These are phyloP conservation scores for Scenedesmus sp. DNA, from an alignment of 163 green algal genomes.

Conservation along the genomic window DNA sequence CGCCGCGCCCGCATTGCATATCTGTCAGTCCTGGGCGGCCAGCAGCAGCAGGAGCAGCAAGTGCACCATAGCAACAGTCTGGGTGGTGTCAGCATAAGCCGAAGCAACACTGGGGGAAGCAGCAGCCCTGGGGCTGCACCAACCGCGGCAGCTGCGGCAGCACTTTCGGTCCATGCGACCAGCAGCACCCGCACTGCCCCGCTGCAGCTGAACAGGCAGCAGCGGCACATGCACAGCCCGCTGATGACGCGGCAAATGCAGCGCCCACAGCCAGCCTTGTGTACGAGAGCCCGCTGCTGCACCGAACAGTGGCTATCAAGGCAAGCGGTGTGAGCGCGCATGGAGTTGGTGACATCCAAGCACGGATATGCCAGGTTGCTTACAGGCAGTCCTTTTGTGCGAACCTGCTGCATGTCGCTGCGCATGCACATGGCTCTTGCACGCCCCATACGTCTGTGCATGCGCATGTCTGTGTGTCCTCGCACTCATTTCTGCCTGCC, in stretches of 20 bases:
- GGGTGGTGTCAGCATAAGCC: not conserved
- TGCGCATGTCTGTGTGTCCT: no score
- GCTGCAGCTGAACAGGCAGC: not conserved
- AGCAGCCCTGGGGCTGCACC: not conserved
- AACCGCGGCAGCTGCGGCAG: not conserved
- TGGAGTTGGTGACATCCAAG: not conserved
- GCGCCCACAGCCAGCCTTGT: not conserved
- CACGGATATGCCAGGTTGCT: no score
- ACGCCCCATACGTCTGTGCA: no score
- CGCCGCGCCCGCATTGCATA: not conserved
- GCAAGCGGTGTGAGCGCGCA: not conserved
- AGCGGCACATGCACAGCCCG: not conserved
- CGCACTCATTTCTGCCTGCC: no score
- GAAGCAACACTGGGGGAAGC: not conserved
- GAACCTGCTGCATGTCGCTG: no score
- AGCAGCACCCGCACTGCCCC: no score
- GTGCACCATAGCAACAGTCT: not conserved
- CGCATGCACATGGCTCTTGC: no score
- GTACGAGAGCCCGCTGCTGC: slow-evolving; percentile 16
- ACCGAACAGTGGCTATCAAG: slow-evolving; percentile 7
- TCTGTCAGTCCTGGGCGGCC: not conserved
- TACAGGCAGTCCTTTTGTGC: not conserved
- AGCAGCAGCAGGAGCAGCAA: not conserved
- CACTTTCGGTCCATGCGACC: not conserved
- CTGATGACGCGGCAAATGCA: not conserved